Conservation (phyloP, 768 basidiomycete genomes). For the Tricholoma hemisulphureum region DNA sequence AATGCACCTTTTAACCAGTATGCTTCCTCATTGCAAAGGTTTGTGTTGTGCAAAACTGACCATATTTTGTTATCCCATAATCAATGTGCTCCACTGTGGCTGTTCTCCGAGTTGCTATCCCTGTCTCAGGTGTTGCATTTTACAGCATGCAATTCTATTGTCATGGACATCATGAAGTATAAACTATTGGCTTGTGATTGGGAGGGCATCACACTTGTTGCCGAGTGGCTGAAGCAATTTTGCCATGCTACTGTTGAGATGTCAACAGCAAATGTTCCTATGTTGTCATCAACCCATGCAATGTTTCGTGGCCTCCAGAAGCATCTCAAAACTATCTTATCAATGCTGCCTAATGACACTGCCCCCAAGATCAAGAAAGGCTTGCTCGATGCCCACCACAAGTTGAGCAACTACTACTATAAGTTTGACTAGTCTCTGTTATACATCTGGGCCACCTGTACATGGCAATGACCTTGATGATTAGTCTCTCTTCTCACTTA, state of each 20-base stretch:
- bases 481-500: background rate
- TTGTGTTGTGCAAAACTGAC: no score
- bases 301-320: slow-evolving; percentile 30
- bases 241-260: slow-evolving; percentile 31
- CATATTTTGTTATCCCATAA: no score
- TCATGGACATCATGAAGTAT: background rate
- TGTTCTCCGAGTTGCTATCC: no score
- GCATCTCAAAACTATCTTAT: slow-evolving; percentile 14
- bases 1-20: no score
- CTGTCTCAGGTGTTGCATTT: no score
- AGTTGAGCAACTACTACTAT: slow-evolving; percentile 33
- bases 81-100: no score
- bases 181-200: slow-evolving; percentile 21
- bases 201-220: slow-evolving; percentile 20
- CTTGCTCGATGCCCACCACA: slow-evolving; percentile 26
- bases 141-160: no score
- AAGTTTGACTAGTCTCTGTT: slow-evolving; percentile 30
- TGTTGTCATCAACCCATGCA: slow-evolving; percentile 29
- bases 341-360: slow-evolving; percentile 15
- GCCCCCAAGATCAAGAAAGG: slow-evolving; percentile 18
- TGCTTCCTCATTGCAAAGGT: no score
- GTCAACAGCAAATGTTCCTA: slow-evolving; percentile 28
- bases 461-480: slow-evolving; percentile 4
- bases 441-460: slow-evolving; percentile 31
- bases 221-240: slow-evolving; percentile 27